Conservation (phyloP, 139 green algal species). For the Astrephomene gubernaculifera region DNA sequence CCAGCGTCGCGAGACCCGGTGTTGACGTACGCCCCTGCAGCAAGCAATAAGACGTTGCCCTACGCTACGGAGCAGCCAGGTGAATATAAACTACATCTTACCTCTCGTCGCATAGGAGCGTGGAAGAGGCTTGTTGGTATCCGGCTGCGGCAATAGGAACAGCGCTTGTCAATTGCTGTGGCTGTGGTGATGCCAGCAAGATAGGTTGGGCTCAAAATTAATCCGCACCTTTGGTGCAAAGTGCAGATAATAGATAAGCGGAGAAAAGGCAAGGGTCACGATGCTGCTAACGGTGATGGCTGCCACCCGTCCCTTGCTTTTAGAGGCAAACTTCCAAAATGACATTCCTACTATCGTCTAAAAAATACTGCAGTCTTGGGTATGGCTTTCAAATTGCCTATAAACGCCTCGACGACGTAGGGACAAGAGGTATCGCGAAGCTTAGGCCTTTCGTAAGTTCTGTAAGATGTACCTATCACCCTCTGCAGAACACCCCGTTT, state of each 20-base stretch:
- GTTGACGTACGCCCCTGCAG: slow-evolving; percentile 29
- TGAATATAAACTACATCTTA: not conserved
- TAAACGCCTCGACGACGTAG: too few species aligned
- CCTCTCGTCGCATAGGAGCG: not conserved
- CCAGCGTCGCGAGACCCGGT: not conserved
- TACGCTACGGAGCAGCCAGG: not conserved
- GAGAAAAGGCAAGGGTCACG: not conserved
- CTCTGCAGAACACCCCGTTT: too few species aligned
- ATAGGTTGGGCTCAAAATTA: too few species aligned
- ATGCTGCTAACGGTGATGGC: not conserved
- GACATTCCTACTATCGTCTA: not conserved
- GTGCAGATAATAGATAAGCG: not conserved
- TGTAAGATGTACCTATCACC: too few species aligned
- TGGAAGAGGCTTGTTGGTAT: not conserved
- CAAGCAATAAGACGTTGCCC: too few species aligned
- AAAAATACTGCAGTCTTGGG: too few species aligned
- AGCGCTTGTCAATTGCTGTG: not conserved
- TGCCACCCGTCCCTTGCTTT: not conserved
- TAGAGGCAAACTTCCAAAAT: not conserved
- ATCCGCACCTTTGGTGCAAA: not conserved
- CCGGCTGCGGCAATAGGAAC: not conserved
- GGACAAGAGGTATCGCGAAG: too few species aligned
- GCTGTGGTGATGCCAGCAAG: not conserved
- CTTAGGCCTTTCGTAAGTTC: too few species aligned
- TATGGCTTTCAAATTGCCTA: too few species aligned